Base-by-base conservation (phyloP, 2,329 filamentous ascomycete genomes). In the Penicillium brasilianum region DNA sequence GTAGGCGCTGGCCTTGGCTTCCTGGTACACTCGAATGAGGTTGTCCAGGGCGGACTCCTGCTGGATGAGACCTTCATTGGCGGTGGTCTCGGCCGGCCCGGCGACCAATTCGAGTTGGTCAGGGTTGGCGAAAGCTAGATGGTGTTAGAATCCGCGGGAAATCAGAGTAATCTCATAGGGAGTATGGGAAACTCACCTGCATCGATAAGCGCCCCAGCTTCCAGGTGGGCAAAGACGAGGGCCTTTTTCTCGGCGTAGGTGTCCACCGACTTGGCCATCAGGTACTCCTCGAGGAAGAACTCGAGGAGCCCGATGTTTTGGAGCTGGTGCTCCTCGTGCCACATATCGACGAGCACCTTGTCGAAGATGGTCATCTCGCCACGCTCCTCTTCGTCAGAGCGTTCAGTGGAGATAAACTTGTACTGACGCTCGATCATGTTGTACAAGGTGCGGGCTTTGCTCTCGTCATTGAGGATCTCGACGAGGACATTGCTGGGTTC, bases 291-390 rank as follows among this genome's bases (percentile, higher is more conserved):
- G 57, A 78, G 64, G 62, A 75, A 81, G 54, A 77, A 72, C 53
- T 76, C 73, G 11, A 80, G 66, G 1, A 74, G 74, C 2, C 75
- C 73, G 13, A 71, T 55, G 13, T 73, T 69, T 37, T 68, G 64
- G 25, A 74, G 60, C 9, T 72, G 64, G 7, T 70, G 67, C 36
- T 74, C 77, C 34, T 76, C 68, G 1, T 68, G 61, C 13, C 73
- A 76, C 34, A 80, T 66, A 9, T 67, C 59, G 44, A 80, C 55
- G 18, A 81, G 62, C n/a, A 74, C 72, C 57, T 71, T 75, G 65
- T 81, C 79, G 34, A 75, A 80, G 61, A 80, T 63, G 1, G 75
- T 80, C 59, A 80, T 63, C 55, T 80, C 71, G 7, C 69, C 71
- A 44, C 77, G 73, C 34, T 75, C 68, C 20, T 36, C 66, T 4